Evolutionary conservation across 129 eudicot species (phyloP).

Genomic region (Cynara cardunculus): DNA sequence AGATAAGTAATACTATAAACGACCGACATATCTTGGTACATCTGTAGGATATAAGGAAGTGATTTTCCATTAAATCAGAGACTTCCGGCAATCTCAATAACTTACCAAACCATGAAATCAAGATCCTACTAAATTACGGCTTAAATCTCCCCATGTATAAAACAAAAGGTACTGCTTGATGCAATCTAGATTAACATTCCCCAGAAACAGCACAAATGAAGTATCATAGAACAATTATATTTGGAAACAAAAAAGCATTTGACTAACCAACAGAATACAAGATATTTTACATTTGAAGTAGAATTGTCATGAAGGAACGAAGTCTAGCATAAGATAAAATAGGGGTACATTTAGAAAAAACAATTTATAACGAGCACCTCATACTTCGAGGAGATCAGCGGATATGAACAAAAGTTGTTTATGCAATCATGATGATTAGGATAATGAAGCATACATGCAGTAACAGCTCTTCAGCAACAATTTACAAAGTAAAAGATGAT

Average conservation of each 20-base stretch:
- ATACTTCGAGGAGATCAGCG: not conserved
- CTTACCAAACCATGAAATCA: not conserved
- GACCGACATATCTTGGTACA: constrained; percentile 4
- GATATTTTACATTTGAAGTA: not conserved
- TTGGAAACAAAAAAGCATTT: not conserved
- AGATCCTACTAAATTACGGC: not conserved
- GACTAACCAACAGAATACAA: not conserved
- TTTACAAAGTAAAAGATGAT: not conserved
- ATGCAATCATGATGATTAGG: not conserved
- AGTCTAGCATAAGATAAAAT: not conserved
- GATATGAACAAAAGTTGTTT: not conserved
- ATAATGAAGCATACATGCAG: not conserved
- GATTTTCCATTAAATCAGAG: constrained; percentile 7
- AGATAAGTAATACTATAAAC: not conserved
- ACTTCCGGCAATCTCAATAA: not conserved
- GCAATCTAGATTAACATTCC: not conserved
- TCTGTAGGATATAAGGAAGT: not conserved
- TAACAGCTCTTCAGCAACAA: not conserved
- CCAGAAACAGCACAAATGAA: not conserved
- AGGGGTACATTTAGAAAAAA: not conserved
- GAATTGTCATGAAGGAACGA: not conserved
- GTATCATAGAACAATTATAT: not conserved
- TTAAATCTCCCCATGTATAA: constrained; percentile 6
- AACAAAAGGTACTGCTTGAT: not conserved
- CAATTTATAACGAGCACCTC: not conserved